These are phyloP conservation scores for Solanum aculeatissimum DNA, from an alignment of 305 asterid genomes.

Conservation along the genomic window DNA sequence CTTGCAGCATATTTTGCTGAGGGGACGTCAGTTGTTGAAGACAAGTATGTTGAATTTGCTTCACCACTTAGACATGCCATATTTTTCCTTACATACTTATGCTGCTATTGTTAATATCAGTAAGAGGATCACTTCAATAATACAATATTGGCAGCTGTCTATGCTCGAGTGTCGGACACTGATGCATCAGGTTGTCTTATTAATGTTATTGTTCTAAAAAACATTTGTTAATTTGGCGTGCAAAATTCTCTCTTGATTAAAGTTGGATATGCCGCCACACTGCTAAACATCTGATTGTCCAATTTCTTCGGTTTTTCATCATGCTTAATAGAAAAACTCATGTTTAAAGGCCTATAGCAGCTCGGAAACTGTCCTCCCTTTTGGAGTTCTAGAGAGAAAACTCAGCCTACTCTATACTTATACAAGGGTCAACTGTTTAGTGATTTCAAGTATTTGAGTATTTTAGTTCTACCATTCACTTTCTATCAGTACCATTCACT, in stretches of 20 bases:
- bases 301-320: neutral
- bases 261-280: neutral
- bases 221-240: neutral
- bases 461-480: neutral
- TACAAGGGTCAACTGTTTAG: neutral
- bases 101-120: neutral
- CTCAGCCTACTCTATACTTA: neutral
- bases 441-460: neutral
- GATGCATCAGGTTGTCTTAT: neutral
- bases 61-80: neutral
- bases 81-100: neutral
- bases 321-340: neutral
- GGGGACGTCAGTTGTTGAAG: slow-evolving; percentile 60
- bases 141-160: neutral
- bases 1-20: slow-evolving; percentile 87
- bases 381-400: neutral
- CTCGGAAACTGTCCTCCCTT: neutral
- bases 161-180: neutral
- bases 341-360: neutral
- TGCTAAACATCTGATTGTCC: neutral
- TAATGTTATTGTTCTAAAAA: neutral
- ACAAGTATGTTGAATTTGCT: slow-evolving; percentile 25
- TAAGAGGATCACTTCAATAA: neutral
- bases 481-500: neutral
- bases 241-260: neutral